Conservation (phyloP, 176 grass and related monocot species). For the Rhynchospora tenuis region DNA sequence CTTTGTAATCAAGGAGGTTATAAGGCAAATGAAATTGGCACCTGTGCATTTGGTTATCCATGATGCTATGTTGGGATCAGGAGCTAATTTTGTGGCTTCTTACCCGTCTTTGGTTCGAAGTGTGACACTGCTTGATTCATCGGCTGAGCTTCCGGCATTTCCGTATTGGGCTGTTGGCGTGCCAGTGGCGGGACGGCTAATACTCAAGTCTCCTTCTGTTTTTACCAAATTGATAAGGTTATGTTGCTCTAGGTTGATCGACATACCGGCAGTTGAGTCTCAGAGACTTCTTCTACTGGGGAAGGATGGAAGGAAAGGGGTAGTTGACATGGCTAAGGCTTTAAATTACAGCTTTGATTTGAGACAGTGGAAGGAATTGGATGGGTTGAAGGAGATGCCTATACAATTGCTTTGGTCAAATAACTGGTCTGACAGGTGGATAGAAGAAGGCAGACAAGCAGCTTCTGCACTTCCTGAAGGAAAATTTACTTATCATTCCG, state of each 20-base stretch:
- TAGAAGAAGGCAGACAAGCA: constrained; percentile 61
- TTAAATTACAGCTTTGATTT: constrained; percentile 82
- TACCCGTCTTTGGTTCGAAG: constrained; percentile 39
- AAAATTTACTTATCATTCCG: constrained; percentile 67
- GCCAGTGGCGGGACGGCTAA: constrained; percentile 43
- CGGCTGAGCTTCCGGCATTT: constrained; percentile 46
- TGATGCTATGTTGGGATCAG: constrained; percentile 49
- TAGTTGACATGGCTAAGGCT: constrained; percentile 50
- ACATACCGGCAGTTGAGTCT: constrained; percentile 27
- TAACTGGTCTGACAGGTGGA: constrained; percentile 78
- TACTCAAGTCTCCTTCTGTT: constrained; percentile 43
- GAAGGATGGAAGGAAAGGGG: constrained; percentile 34
- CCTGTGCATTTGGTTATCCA: constrained; percentile 74
- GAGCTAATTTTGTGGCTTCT: constrained; percentile 37
- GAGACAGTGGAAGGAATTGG: constrained; percentile 45
- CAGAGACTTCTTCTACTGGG: constrained; percentile 39
- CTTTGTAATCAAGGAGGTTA: constrained; percentile 30
- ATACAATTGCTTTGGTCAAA: constrained; percentile 73
- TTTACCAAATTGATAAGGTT: constrained; percentile 52
- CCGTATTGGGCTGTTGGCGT: constrained; percentile 50
- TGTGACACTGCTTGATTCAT: constrained; percentile 55
- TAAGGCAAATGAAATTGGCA: constrained; percentile 37
- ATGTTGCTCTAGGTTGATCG: constrained; percentile 58
- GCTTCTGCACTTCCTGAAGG: constrained; percentile 30
- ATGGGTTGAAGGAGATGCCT: constrained; percentile 41